A percentile compares a stretch with the other conserved stretches of the same genome.
Conservation (phyloP, 768 basidiomycete genomes). For the Tricholoma hemisulphureum region DNA sequence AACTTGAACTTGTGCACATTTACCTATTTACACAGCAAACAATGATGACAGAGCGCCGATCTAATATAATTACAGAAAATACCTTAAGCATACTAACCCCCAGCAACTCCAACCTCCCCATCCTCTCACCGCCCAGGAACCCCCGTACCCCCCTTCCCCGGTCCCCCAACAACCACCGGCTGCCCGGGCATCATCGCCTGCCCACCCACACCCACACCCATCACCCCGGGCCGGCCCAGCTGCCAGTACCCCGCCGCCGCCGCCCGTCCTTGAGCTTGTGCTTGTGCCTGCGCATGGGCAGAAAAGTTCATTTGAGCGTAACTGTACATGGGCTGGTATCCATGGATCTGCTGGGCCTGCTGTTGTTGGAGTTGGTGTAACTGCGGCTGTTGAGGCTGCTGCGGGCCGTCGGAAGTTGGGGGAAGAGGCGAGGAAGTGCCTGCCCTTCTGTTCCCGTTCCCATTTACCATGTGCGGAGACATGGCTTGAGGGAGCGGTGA, state of each 20-base stretch:
- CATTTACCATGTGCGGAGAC: conserved; percentile 15
- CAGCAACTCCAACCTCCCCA: neutral
- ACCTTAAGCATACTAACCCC: neutral
- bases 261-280: conserved; percentile 1
- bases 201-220: neutral
- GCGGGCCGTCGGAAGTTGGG: conserved; percentile 7
- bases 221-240: neutral
- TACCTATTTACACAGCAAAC: neutral
- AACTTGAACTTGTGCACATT: neutral
- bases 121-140: neutral
- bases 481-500: conserved; percentile 17
- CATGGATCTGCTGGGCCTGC: conserved; percentile 17
- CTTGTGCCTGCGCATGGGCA: conserved; percentile 4
- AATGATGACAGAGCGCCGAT: neutral
- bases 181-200: neutral
- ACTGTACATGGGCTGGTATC: conserved; percentile 11
- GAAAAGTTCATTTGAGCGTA: conserved; percentile 10
- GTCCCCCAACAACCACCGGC: neutral
- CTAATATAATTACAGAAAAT: neutral
- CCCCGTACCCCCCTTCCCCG: neutral
- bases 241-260: conserved; percentile 11
- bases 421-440: conserved; percentile 1
- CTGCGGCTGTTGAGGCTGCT: conserved; percentile 12
- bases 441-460: neutral
- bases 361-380: conserved; percentile 11